Evolutionary conservation across 371 early-diverging fungal genomes (phyloP).

Genomic region (Nematocida parisii): DNA sequence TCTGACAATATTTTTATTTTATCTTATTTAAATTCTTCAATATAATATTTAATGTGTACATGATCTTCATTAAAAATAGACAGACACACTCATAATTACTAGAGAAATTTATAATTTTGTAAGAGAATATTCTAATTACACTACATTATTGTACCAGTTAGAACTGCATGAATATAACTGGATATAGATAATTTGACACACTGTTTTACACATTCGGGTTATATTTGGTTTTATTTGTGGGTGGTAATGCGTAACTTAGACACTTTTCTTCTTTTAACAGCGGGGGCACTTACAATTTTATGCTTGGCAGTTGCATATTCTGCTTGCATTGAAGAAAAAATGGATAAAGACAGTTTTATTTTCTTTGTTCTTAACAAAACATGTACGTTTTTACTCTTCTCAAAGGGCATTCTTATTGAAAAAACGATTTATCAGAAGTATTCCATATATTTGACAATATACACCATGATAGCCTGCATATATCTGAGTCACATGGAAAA

Average conservation of each 20-base stretch:
- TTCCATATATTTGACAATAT: constrained; percentile 26
- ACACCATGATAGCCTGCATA: neutral
- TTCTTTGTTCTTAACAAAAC: constrained; percentile 25
- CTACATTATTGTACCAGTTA: too few relatives aligned
- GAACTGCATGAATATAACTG: too few relatives aligned
- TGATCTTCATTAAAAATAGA: too few relatives aligned
- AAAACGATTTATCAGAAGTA: constrained; percentile 34
- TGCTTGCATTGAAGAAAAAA: neutral
- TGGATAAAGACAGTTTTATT: neutral
- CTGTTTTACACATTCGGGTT: neutral
- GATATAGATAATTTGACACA: neutral
- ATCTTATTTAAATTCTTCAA: too few relatives aligned
- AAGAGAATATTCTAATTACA: too few relatives aligned
- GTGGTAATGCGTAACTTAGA: neutral
- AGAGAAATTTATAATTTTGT: too few relatives aligned
- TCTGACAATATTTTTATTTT: too few relatives aligned
- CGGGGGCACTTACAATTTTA: constrained; percentile 8
- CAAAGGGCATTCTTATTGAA: constrained; percentile 29
- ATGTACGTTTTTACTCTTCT: constrained; percentile 46
- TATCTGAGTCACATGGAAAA: constrained; percentile 1
- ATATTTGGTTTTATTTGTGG: neutral
- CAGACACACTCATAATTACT: too few relatives aligned
- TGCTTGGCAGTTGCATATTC: neutral
- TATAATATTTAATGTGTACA: too few relatives aligned
- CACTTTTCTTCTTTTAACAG: constrained; percentile 7